Conservation (phyloP, 345 rosid species). For the Litchi chinensis region DNA sequence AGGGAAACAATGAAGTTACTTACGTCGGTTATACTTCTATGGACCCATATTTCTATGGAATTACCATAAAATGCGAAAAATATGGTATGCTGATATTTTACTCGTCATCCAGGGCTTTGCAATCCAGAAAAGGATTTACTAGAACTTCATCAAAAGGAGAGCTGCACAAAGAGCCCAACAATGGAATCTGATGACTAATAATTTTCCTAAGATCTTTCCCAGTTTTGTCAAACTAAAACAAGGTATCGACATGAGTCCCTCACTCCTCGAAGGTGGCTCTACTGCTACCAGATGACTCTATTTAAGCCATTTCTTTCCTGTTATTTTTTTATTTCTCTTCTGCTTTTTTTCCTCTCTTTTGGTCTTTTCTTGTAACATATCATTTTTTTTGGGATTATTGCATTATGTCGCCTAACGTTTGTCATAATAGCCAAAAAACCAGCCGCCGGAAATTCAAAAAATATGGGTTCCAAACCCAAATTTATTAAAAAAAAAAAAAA, state of each 20-base stretch:
- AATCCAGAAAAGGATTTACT: slow-evolving; percentile 68
- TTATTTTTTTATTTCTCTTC: background rate
- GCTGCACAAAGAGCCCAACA: slow-evolving; percentile 80
- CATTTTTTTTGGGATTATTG: background rate
- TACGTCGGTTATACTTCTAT: background rate
- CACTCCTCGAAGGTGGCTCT: slow-evolving; percentile 3
- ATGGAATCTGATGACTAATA: slow-evolving; percentile 61
- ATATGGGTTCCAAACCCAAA: too few relatives aligned
- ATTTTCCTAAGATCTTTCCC: background rate
- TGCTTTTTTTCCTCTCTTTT: background rate
- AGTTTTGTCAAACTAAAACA: background rate
- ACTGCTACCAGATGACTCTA: slow-evolving; percentile 9
- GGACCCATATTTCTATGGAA: background rate
- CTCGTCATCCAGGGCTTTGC: slow-evolving; percentile 62
- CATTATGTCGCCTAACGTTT: too few relatives aligned
- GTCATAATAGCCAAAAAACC: too few relatives aligned
- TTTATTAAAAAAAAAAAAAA: too few relatives aligned
- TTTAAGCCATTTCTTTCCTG: background rate
- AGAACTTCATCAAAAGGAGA: slow-evolving; percentile 78
- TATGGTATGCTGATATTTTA: slow-evolving; percentile 9
- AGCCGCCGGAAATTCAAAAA: too few relatives aligned
- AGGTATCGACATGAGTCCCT: slow-evolving; percentile 4
- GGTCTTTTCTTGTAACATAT: slow-evolving; percentile 6
- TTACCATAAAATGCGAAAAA: too few relatives aligned
- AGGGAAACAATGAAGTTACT: background rate